Conservation (phyloP, 257 asterid genomes). For the Rubia yunnanensis region DNA sequence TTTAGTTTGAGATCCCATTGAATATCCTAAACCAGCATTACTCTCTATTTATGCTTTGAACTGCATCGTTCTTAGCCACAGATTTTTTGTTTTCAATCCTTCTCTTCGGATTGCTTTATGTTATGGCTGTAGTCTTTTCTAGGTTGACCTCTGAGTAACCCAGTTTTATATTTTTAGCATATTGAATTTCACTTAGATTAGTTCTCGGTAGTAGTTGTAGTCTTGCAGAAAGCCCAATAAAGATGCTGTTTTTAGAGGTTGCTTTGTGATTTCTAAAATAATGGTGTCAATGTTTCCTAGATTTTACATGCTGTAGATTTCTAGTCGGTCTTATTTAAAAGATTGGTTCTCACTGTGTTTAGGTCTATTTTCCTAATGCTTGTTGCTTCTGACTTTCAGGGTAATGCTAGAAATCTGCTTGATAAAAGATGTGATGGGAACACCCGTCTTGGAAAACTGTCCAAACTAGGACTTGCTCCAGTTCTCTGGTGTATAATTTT, state of each 20-base stretch:
- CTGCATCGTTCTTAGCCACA: not conserved
- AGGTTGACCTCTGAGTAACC: not conserved
- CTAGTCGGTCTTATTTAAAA: not conserved
- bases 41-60: not conserved
- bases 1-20: not conserved
- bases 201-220: not conserved
- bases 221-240: not conserved
- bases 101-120: not conserved
- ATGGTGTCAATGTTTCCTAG: not conserved
- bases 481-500: slow-evolving; percentile 69
- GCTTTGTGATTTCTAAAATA: not conserved
- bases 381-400: slow-evolving; percentile 45
- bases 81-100: not conserved
- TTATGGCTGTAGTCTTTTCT: not conserved
- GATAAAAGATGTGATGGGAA: slow-evolving; percentile 73
- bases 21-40: not conserved
- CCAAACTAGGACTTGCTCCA: slow-evolving; percentile 96
- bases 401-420: slow-evolving; percentile 77
- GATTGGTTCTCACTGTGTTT: not conserved
- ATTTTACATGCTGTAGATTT: not conserved
- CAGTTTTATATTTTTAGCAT: no score
- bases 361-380: not conserved
- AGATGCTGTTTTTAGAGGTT: not conserved
- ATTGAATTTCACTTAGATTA: not conserved
- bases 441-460: slow-evolving; percentile 59